Base-by-base conservation (phyloP, 2,329 filamentous ascomycete genomes). In the Aspergillus sojae region DNA sequence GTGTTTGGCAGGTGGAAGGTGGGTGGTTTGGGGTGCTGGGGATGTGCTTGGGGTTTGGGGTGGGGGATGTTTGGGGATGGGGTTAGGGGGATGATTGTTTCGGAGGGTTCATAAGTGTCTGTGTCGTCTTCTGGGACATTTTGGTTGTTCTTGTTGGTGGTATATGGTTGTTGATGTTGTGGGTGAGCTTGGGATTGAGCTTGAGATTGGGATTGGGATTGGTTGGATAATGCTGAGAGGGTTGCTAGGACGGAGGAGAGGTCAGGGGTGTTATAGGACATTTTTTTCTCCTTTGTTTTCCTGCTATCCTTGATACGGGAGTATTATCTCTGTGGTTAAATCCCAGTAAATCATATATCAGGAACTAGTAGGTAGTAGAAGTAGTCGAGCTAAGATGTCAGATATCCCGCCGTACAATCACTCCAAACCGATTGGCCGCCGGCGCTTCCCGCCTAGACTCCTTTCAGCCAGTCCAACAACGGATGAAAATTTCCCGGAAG, bases 211-310 rank as follows among this genome's bases (percentile, higher is more conserved):
- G 32, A 32, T 32, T 28, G 26, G 26, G 19, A 36, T 32, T 53
- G 60, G 30, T 52, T 39, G 39, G 46, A 68, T 62, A 80, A 74
- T 39, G 75, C 71, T 52, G 78, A 78, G 14, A 82, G 74, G 0
- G 79, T 80, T 62, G 71, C 69, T n/a, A 82, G 74, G 53, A 82
- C 75, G 9, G 78, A 76, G 34, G 75, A 75, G 45, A 82, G 70
- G 57, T 81, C 76, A 9, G 78, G 71, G 41, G 74, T 60, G 45
- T 75, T 70, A 48, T 75, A 72, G 12, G 58, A 32, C 58, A 60
- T 60, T 21, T 23, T 30, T 4, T 7, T n/a, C 26, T 23, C 28
- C 21, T 30, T 16, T 30, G 9, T n/a, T 2, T 28, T 48, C 9
- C 3, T 19, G 21, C n/a, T 28, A 2, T 7, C 4, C 4, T 46